Evolutionary conservation across 495 filamentous ascomycete species (phyloP).

Genomic region (Trichoderma reesei): DNA sequence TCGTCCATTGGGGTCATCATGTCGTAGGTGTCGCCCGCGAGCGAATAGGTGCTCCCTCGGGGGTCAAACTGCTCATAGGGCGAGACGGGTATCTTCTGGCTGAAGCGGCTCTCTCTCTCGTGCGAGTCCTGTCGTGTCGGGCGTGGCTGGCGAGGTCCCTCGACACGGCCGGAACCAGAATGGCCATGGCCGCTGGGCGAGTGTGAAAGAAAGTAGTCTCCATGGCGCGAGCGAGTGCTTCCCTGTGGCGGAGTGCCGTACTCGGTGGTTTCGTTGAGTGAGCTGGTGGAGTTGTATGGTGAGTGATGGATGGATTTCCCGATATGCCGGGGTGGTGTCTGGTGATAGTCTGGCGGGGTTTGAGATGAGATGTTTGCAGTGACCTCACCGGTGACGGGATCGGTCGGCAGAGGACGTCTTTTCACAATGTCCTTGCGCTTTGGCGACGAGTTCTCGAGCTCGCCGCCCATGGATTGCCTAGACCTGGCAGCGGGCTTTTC

Average conservation of each 20-base stretch:
- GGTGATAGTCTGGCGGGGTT: conserved; percentile 21
- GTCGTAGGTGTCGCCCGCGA: neutral
- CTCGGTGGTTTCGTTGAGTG: conserved; percentile 33
- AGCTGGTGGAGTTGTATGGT: conserved; percentile 27
- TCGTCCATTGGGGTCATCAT: conserved; percentile 16
- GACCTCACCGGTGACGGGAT: conserved; percentile 49
- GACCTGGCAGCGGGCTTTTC: conserved; percentile 50
- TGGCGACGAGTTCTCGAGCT: conserved; percentile 18
- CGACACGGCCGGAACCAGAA: neutral
- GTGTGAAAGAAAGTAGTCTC: conserved; percentile 21
- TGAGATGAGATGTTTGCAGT: conserved; percentile 15
- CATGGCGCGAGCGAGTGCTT: conserved; percentile 23
- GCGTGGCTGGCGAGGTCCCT: conserved; percentile 7
- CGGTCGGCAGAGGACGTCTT: conserved; percentile 67
- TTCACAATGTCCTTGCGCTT: conserved; percentile 49
- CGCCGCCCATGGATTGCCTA: conserved; percentile 24
- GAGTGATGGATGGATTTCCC: conserved; percentile 17
- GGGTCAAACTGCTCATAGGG: conserved; percentile 1
- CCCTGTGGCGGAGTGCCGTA: conserved; percentile 27
- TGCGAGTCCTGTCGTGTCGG: conserved; percentile 2
- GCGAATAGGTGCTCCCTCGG: conserved; percentile 2
- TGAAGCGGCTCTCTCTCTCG: neutral
- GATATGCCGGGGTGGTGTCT: conserved; percentile 32
- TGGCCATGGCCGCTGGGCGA: neutral
- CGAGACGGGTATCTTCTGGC: conserved; percentile 6